Evolutionary conservation across 2,329 filamentous ascomycete species (phyloP).

Genomic region (Westerdykella sp.): DNA sequence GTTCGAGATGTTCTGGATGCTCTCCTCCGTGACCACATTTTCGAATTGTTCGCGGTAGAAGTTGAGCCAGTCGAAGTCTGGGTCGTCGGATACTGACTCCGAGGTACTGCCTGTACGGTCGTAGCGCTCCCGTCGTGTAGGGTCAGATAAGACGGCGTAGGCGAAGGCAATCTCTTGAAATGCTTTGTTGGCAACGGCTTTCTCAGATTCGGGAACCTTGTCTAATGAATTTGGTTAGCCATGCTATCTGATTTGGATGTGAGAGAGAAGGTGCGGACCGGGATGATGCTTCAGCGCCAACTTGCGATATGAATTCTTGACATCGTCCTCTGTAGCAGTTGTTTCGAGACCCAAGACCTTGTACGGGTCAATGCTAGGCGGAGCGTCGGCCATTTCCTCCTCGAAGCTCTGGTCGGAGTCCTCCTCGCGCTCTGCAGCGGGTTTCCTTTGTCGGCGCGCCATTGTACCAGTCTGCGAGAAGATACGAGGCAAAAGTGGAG

Average conservation of each 20-base stretch:
- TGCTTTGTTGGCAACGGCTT: slow-evolving; percentile 65
- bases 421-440: slow-evolving; percentile 7
- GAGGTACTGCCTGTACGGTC: slow-evolving; percentile 85
- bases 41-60: slow-evolving; percentile 84
- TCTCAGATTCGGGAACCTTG: slow-evolving; percentile 65
- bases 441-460: slow-evolving; percentile 6
- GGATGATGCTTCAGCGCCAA: slow-evolving; percentile 77
- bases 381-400: slow-evolving; percentile 42
- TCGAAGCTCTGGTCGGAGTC: slow-evolving; percentile 47
- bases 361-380: slow-evolving; percentile 71
- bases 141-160: slow-evolving; percentile 85
- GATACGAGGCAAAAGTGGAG: not conserved
- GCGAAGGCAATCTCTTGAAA: slow-evolving; percentile 93
- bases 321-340: slow-evolving; percentile 66
- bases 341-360: slow-evolving; percentile 66
- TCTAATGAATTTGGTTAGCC: slow-evolving; percentile 46
- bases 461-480: slow-evolving; percentile 1
- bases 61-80: slow-evolving; percentile 77
- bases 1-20: slow-evolving; percentile 67
- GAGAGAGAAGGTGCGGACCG: slow-evolving; percentile 41
- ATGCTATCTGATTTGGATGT: not conserved
- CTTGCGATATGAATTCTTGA: slow-evolving; percentile 90
- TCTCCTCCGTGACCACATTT: slow-evolving; percentile 65
- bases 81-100: slow-evolving; percentile 67
- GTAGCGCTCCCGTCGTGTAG: slow-evolving; percentile 73